Evolutionary conservation across 176 grass and related monocot species (phyloP).

Genomic region (Triticum dicoccoides): DNA sequence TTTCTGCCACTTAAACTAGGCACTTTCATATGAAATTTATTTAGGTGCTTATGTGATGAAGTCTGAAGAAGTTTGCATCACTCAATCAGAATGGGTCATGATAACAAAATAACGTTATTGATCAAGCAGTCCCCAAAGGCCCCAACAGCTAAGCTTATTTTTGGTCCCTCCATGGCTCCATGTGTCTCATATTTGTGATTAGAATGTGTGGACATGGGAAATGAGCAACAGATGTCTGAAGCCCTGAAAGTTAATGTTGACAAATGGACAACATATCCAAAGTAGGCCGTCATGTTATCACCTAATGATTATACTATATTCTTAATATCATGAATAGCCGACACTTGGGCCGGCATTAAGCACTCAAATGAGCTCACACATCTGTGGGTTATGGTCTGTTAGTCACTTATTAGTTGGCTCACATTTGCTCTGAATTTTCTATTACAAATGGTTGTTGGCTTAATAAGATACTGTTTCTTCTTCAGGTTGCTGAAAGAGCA

Average conservation of each 20-base stretch:
- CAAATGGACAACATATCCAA: not conserved
- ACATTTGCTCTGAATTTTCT: not conserved
- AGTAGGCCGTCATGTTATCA: not conserved
- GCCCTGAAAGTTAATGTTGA: constrained; percentile 1
- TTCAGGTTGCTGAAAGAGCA: constrained; percentile 90
- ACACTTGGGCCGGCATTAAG: constrained; percentile 19
- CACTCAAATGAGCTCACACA: not conserved
- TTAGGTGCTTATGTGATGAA: not conserved
- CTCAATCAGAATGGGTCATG: not conserved
- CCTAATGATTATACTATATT: not conserved
- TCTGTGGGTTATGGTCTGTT: not conserved
- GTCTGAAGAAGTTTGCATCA: not conserved
- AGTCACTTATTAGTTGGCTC: not conserved
- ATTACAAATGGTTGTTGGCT: not conserved
- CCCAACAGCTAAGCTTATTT: not conserved
- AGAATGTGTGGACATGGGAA: not conserved
- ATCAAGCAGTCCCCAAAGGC: not conserved
- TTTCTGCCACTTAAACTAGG: not conserved
- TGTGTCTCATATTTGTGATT: not conserved
- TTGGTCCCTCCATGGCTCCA: not conserved
- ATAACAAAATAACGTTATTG: not conserved
- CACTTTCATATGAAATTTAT: not conserved
- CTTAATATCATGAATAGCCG: constrained; percentile 1
- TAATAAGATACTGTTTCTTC: constrained; percentile 5
- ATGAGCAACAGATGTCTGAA: not conserved